Percentiles rank a stretch among this genome's conserved stretches.
These are phyloP conservation scores for Aureobasidium sp. DNA, from an alignment of 2,329 filamentous ascomycete species.

Conservation along the genomic window DNA sequence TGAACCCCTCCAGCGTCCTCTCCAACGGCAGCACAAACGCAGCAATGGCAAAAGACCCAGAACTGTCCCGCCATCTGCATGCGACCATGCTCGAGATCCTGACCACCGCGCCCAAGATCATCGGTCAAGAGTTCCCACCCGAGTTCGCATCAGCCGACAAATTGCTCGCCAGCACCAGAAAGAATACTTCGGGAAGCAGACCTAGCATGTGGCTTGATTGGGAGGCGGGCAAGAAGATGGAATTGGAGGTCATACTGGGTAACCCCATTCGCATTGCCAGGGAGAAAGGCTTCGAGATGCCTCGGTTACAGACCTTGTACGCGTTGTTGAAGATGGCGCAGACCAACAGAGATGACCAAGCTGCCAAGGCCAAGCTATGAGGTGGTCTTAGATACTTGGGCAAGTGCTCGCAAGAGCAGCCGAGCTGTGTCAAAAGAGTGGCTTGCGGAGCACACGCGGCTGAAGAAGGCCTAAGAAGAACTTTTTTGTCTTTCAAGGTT, in stretches of 20 bases:
- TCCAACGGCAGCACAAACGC: slow-evolving; percentile 58
- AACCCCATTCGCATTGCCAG: slow-evolving; percentile 62
- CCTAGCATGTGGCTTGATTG: slow-evolving; percentile 50
- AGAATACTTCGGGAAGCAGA: slow-evolving; percentile 55
- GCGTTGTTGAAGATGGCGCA: slow-evolving; percentile 59
- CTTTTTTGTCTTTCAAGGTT: not conserved
- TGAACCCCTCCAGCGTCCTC: slow-evolving; percentile 66
- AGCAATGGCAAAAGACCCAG: slow-evolving; percentile 57
- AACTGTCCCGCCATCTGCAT: slow-evolving; percentile 54
- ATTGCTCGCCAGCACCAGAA: slow-evolving; percentile 56
- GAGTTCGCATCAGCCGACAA: slow-evolving; percentile 56
- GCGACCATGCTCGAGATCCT: slow-evolving; percentile 67
- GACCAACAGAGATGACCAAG: slow-evolving; percentile 39
- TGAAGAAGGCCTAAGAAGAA: not conserved
- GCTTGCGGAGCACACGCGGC: not conserved
- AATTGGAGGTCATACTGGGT: slow-evolving; percentile 65
- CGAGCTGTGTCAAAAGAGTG: not conserved
- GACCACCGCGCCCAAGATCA: slow-evolving; percentile 54
- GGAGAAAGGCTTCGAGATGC: slow-evolving; percentile 57
- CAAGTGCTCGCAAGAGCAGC: not conserved
- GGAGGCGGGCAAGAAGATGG: slow-evolving; percentile 57
- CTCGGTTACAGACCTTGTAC: slow-evolving; percentile 60
- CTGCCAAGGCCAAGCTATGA: slow-evolving; percentile 6
- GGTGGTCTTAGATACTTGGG: not conserved
- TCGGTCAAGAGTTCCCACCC: slow-evolving; percentile 54